Percentiles rank a stretch among this genome's conserved stretches.
These are phyloP conservation scores for Naganishia randhawae DNA, from an alignment of 768 basidiomycete genomes.

Conservation along the genomic window DNA sequence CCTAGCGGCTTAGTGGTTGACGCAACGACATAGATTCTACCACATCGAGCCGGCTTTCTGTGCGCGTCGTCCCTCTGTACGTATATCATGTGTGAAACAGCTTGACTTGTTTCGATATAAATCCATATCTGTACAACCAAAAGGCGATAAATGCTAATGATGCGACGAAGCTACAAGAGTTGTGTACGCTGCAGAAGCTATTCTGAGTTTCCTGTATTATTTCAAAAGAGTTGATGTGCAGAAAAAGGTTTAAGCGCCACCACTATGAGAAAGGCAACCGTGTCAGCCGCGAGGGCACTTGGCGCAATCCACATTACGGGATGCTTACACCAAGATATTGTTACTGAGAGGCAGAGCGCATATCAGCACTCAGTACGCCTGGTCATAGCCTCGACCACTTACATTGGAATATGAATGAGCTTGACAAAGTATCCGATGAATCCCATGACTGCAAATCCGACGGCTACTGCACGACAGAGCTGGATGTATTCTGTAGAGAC, in stretches of 20 bases:
- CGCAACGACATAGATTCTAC: too few species aligned
- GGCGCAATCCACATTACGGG: not conserved
- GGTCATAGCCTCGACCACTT: slow-evolving; percentile 50
- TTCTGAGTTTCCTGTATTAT: not conserved
- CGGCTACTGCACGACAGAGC: slow-evolving; percentile 91
- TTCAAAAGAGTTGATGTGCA: not conserved
- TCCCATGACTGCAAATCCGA: slow-evolving; percentile 98
- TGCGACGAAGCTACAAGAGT: not conserved
- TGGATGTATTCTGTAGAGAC: slow-evolving; percentile 75
- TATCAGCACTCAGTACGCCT: not conserved
- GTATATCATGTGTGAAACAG: not conserved
- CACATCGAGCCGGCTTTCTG: not conserved
- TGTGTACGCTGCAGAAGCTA: not conserved
- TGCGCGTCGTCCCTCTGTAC: not conserved
- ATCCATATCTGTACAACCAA: slow-evolving; percentile 16
- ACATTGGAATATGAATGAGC: slow-evolving; percentile 98
- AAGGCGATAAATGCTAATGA: slow-evolving; percentile 4
- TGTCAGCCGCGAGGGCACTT: not conserved
- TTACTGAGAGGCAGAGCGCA: slow-evolving; percentile 59
- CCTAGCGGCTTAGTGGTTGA: too few species aligned
- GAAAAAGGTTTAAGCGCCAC: slow-evolving; percentile 11
- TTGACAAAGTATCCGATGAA: slow-evolving; percentile 99
- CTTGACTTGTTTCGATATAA: not conserved
- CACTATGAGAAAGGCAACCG: not conserved
- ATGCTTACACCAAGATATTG: slow-evolving; percentile 91